Conservation (phyloP, 2,329 filamentous ascomycete species). For the Penicillium janthinellum region DNA sequence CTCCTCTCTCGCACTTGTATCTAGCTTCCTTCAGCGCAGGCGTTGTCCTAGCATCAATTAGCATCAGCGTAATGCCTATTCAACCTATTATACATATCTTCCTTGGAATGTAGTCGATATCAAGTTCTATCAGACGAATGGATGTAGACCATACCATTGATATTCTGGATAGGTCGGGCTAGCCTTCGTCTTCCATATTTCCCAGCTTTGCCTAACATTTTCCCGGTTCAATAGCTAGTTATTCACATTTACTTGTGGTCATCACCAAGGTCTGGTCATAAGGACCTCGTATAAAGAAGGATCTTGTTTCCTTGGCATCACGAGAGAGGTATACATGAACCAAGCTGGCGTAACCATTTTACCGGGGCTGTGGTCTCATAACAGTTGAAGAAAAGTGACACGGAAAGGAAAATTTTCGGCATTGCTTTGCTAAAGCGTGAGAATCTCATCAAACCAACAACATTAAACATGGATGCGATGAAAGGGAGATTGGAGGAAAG, state of each 20-base stretch:
- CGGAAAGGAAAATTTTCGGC: constrained; percentile 12
- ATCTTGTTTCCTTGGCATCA: not conserved
- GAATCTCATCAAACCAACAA: constrained; percentile 8
- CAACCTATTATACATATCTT: constrained; percentile 6
- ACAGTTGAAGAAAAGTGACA: not conserved
- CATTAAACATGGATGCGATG: not conserved
- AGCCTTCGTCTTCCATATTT: no score
- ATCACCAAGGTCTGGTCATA: not conserved
- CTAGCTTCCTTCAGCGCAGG: constrained; percentile 31
- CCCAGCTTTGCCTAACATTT: no score
- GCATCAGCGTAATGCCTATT: constrained; percentile 31
- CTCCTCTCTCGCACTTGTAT: constrained; percentile 21
- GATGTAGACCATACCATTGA: not conserved
- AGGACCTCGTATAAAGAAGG: no score
- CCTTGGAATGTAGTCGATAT: no score
- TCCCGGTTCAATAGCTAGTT: not conserved
- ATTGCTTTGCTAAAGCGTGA: constrained; percentile 14
- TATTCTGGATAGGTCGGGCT: no score
- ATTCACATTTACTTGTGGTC: not conserved
- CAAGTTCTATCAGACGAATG: not conserved
- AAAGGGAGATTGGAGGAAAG: not conserved
- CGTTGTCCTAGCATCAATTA: constrained; percentile 33
- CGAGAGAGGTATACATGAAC: not conserved
- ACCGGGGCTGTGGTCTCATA: not conserved
- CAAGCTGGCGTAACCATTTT: not conserved